Conservation (phyloP, 164 flowering plant genomes). For the Litsea cubeba region DNA sequence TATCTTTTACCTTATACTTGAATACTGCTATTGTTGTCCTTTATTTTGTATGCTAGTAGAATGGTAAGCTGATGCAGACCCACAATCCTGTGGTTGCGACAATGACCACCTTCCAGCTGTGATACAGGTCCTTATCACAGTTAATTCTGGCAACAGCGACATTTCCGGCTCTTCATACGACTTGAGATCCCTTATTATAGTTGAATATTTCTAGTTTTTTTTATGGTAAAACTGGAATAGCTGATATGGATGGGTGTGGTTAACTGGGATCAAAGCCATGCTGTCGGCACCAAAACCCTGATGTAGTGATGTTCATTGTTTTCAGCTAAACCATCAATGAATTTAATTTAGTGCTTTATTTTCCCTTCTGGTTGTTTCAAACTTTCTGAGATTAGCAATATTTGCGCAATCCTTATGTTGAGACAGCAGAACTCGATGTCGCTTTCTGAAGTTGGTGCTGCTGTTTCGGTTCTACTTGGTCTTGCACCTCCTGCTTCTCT, state of each 20-base stretch:
- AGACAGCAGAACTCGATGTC: constrained; percentile 45
- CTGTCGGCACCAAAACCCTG: neutral
- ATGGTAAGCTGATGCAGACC: too few relatives aligned
- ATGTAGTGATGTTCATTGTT: neutral
- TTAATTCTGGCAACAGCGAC: too few relatives aligned
- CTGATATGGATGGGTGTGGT: neutral
- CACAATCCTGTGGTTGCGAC: too few relatives aligned
- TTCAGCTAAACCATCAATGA: neutral
- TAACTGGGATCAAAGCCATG: neutral
- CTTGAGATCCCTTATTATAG: too few relatives aligned
- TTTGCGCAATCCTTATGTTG: constrained; percentile 5
- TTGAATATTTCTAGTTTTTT: too few relatives aligned
- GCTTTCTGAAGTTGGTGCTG: constrained; percentile 66
- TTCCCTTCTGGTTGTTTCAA: neutral
- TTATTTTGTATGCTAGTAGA: too few relatives aligned
- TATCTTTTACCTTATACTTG: too few relatives aligned
- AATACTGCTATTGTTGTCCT: too few relatives aligned
- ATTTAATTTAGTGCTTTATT: neutral
- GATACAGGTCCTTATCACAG: too few relatives aligned
- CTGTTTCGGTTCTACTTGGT: constrained; percentile 83
- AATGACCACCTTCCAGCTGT: too few relatives aligned
- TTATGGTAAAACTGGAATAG: too few relatives aligned
- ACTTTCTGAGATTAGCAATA: neutral
- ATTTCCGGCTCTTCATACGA: too few relatives aligned
- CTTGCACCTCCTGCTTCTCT: constrained; percentile 72